A percentile compares a stretch with the other conserved stretches of the same genome.
phyloP scores from a whole-genome alignment of 2,329 filamentous ascomycete genomes.

The Claviceps pusilla region DNA sequence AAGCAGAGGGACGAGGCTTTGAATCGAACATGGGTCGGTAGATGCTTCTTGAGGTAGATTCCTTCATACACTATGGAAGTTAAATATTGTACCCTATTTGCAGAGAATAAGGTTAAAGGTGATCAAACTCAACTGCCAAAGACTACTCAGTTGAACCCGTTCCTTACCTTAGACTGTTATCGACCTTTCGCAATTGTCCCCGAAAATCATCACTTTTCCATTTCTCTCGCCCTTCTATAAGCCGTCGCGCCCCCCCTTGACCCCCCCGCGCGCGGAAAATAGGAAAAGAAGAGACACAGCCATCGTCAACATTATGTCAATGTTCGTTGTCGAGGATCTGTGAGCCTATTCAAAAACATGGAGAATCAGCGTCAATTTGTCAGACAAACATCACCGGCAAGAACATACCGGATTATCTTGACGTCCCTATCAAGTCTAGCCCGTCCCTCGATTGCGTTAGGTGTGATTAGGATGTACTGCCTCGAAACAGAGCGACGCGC shows the following conservation, averaged over 20 bases:
- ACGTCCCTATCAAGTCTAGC: constrained; percentile 51
- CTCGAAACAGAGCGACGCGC: constrained; percentile 75
- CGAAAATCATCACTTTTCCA: too few relatives aligned
- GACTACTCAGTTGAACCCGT: background rate
- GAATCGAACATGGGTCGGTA: constrained; percentile 10
- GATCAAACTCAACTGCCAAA: background rate
- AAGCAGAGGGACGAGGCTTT: constrained; percentile 78
- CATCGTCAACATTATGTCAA: constrained; percentile 13
- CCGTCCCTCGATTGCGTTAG: constrained; percentile 60
- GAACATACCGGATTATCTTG: constrained; percentile 54
- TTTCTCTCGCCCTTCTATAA: background rate
- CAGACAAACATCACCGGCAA: background rate
- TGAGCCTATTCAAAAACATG: constrained; percentile 26
- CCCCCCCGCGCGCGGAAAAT: background rate
- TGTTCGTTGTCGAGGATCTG: constrained; percentile 42
- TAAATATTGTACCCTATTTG: background rate
- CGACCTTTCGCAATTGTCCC: background rate
- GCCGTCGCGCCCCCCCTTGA: too few relatives aligned
- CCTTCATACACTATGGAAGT: background rate
- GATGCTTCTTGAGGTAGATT: background rate
- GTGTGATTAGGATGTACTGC: constrained; percentile 93
- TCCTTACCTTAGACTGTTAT: background rate
- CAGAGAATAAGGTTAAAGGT: background rate
- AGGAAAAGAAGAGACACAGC: too few relatives aligned
- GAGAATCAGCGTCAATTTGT: background rate